These are phyloP conservation scores for Coemansia sp. DNA, from an alignment of 192 early-diverging fungal genomes.

Conservation along the genomic window DNA sequence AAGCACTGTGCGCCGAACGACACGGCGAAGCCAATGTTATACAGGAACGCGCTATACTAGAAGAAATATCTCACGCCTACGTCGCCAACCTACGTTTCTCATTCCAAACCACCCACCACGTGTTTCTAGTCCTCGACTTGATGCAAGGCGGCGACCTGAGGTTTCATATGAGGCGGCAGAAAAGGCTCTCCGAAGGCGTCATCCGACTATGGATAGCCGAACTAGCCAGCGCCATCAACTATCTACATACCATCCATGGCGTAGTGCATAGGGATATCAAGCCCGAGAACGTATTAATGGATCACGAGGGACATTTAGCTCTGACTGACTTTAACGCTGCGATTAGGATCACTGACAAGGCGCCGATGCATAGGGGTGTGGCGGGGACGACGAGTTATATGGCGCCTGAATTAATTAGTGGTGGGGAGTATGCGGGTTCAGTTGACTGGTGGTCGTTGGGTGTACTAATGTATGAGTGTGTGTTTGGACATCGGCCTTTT, in stretches of 20 bases:
- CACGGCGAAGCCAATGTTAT: slow-evolving; percentile 79
- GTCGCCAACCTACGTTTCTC: slow-evolving; percentile 86
- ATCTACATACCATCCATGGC: slow-evolving; percentile 70
- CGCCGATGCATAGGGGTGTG: not conserved
- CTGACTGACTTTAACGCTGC: slow-evolving; percentile 94
- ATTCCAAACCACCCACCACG: slow-evolving; percentile 89
- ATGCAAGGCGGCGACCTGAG: slow-evolving; percentile 91
- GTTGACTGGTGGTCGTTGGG: slow-evolving; percentile 97
- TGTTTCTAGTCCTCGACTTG: slow-evolving; percentile 89
- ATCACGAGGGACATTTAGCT: slow-evolving; percentile 77
- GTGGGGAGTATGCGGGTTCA: slow-evolving; percentile 66
- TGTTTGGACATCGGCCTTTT: slow-evolving; percentile 76
- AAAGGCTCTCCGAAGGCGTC: slow-evolving; percentile 65
- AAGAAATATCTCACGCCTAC: slow-evolving; percentile 78
- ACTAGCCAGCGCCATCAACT: slow-evolving; percentile 74
- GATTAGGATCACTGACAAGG: slow-evolving; percentile 62
- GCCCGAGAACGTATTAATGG: slow-evolving; percentile 79
- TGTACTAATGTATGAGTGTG: slow-evolving; percentile 80
- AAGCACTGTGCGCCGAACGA: slow-evolving; percentile 78
- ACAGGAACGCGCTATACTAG: slow-evolving; percentile 80
- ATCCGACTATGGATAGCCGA: slow-evolving; percentile 89
- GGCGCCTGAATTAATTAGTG: slow-evolving; percentile 68
- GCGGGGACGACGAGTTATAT: slow-evolving; percentile 75
- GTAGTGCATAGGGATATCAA: slow-evolving; percentile 91
- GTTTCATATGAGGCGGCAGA: slow-evolving; percentile 57